phyloP scores from a whole-genome alignment of 2,329 filamentous ascomycete species.

The Colletotrichum sojae region DNA sequence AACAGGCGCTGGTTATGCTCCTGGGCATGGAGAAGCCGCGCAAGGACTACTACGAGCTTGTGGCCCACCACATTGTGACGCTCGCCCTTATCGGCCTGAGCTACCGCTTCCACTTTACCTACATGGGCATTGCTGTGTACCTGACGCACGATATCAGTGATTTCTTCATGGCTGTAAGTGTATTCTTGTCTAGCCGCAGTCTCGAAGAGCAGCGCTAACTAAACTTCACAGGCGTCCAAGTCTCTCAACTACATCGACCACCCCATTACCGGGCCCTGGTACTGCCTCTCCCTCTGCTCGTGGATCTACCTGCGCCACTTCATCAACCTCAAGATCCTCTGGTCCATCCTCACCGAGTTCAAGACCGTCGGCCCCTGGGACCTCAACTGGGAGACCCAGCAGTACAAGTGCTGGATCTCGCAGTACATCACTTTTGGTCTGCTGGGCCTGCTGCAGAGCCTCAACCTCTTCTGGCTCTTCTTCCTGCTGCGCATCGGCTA shows the following conservation, averaged over 20 bases:
- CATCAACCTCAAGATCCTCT: constrained; percentile 73
- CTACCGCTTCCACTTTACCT: constrained; percentile 83
- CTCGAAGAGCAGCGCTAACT: too few species aligned
- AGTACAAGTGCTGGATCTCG: constrained; percentile 71
- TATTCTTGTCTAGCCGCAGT: too few species aligned
- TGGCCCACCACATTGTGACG: constrained; percentile 80
- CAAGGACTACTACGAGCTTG: constrained; percentile 82
- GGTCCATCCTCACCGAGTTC: constrained; percentile 70
- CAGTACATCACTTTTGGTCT: constrained; percentile 68
- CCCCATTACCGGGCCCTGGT: constrained; percentile 74
- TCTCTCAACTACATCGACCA: constrained; percentile 79
- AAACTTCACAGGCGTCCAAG: constrained; percentile 73
- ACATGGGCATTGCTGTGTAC: constrained; percentile 81
- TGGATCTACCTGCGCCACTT: constrained; percentile 83
- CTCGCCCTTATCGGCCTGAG: constrained; percentile 76
- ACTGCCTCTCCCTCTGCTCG: constrained; percentile 73
- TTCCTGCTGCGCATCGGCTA: constrained; percentile 70
- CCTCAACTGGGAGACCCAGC: constrained; percentile 71
- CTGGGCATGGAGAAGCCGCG: constrained; percentile 79
- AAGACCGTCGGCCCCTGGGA: constrained; percentile 69
- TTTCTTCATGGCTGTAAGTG: constrained; percentile 81
- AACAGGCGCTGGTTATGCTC: constrained; percentile 79
- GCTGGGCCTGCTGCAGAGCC: constrained; percentile 66
- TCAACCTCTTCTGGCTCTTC: constrained; percentile 75
- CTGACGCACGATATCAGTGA: constrained; percentile 83